Percentiles rank a stretch among this genome's conserved stretches.
These are phyloP conservation scores for Botrytis cinerea DNA, from an alignment of 2,329 filamentous ascomycete species.

Conservation along the genomic window DNA sequence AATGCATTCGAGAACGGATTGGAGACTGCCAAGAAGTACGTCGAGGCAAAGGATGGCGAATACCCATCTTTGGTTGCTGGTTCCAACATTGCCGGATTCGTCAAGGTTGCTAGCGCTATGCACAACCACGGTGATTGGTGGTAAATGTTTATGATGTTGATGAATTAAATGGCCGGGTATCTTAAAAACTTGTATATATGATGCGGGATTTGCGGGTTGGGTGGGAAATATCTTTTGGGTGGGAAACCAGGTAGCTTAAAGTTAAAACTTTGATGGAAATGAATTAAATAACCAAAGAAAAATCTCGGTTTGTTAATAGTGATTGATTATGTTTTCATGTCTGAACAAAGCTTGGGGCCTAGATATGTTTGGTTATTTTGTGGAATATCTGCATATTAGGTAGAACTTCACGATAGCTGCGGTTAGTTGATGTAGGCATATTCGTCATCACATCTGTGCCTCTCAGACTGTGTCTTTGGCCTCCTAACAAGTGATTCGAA, in stretches of 20 bases:
- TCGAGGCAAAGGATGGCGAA: slow-evolving; percentile 75
- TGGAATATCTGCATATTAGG: neutral
- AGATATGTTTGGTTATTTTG: neutral
- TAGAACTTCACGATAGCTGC: rapidly evolving
- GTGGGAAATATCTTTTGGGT: slow-evolving; percentile 1
- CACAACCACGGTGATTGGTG: slow-evolving; percentile 97
- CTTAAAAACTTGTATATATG: slow-evolving; percentile 18
- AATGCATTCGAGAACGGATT: slow-evolving; percentile 87
- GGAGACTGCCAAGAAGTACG: slow-evolving; percentile 86
- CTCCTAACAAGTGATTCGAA: too few relatives aligned
- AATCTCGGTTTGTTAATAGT: neutral
- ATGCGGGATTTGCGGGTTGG: slow-evolving; percentile 17
- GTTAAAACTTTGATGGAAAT: neutral
- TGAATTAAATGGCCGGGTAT: neutral
- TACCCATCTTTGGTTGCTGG: slow-evolving; percentile 89
- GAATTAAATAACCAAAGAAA: neutral
- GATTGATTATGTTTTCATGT: neutral
- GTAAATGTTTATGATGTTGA: slow-evolving; percentile 40
- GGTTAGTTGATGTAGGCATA: neutral
- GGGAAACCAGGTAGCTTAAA: neutral
- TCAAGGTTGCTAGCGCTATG: slow-evolving; percentile 95
- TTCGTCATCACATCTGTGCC: neutral
- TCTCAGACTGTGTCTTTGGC: neutral
- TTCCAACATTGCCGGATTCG: slow-evolving; percentile 96
- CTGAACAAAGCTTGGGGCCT: neutral